Base-by-base conservation (phyloP, 192 early-diverging fungal genomes). In the Backusella mclennaniae region DNA sequence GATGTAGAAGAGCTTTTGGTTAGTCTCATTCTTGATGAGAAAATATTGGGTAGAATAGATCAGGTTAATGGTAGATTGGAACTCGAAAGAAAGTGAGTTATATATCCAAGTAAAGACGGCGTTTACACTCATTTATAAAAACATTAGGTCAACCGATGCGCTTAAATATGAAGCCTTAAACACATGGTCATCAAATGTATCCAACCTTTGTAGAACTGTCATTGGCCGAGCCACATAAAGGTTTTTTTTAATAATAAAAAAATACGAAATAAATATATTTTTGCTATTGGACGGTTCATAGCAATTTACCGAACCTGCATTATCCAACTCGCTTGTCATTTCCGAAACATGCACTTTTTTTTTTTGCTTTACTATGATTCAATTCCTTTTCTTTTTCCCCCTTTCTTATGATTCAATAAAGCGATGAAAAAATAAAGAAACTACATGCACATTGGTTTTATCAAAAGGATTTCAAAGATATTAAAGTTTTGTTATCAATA, bases 1-100 rank as follows among this genome's bases (percentile, higher is more conserved):
- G 94, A 96, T 73, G 95, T 94, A 9, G 95, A 97, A 76, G 92
- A 95, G 31, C 85, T 99, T 26, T 87, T 99, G 35, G 90, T 98
- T 5, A 85, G 85, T 29, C 85, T 99, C 49, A 96, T 99, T 46
- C 82, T 98, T 74, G 96, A 99, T 85, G 89, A 90, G 74, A 95
- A 95, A 49, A 88, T 98, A 67, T 81, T 85, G 21, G 97, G 92
- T 6, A 83, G 84, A 76, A 97, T 99, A 72, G 96, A 99, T 84
- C 97, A 99, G 86, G 91, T 97, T 29, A 91, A 95, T 74, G 87
- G 90, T 63, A 86, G 92, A 26, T 80, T 96, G 35, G 93, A 93
- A 73, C 78, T 96, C 6, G 85, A 93, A 71, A 81, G 86, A 77
- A 86, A 88, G 93, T 94, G 89, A 29, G 89, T 29, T 63, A 35